Percentiles rank a stretch among this genome's conserved stretches.
These are phyloP conservation scores for Drosera capensis DNA, from an alignment of 148 eudicot genomes.

Conservation along the genomic window DNA sequence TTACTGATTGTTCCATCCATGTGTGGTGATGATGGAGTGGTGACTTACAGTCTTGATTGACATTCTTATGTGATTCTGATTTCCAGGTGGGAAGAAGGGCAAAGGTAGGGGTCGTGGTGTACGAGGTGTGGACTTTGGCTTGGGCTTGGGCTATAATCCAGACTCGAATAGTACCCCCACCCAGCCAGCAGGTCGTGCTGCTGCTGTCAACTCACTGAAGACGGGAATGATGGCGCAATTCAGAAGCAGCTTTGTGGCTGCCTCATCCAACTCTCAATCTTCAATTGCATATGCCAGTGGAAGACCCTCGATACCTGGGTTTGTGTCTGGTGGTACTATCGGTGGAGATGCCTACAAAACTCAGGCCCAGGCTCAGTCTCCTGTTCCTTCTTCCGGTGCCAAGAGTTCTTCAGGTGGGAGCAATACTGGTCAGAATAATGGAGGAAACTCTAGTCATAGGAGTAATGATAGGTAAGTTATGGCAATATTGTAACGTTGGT, in stretches of 20 bases:
- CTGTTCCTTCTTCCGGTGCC: constrained; percentile 25
- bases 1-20: too few relatives aligned
- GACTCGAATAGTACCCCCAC: constrained; percentile 40
- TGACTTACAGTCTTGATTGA: background rate
- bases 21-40: too few relatives aligned
- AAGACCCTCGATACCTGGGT: constrained; percentile 49
- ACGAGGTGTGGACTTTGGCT: constrained; percentile 92
- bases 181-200: constrained; percentile 38
- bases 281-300: constrained; percentile 24
- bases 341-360: constrained; percentile 50
- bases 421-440: constrained; percentile 20
- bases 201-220: constrained; percentile 67
- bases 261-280: constrained; percentile 50
- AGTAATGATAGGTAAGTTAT: constrained; percentile 43
- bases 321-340: constrained; percentile 85
- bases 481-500: background rate
- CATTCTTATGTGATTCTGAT: constrained; percentile 6
- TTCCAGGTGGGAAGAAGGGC: constrained; percentile 95
- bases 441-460: constrained; percentile 24
- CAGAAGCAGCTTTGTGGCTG: constrained; percentile 69
- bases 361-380: constrained; percentile 20
- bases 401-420: constrained; percentile 25
- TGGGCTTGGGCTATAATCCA: constrained; percentile 80
- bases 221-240: constrained; percentile 79
- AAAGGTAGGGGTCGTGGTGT: constrained; percentile 92